Base-by-base conservation (phyloP, 2,329 filamentous ascomycete genomes). In the Cadophora sp. region DNA sequence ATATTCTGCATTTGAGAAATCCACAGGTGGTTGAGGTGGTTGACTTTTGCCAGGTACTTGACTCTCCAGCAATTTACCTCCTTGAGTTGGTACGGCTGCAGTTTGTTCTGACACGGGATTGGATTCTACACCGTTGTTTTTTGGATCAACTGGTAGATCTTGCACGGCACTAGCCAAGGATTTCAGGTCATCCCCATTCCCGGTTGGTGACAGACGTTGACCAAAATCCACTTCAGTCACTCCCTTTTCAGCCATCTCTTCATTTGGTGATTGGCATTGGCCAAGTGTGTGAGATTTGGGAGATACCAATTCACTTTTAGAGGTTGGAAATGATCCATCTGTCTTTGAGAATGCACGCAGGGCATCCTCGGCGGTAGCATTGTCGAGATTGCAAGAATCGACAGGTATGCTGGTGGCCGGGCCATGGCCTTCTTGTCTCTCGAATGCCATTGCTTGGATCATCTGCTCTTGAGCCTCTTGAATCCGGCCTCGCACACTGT, bases 1-100 rank as follows among this genome's bases (percentile, higher is more conserved):
- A 36, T 76, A 75, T 22, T 68, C 62, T 30, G 69, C 68, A 59
- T 73, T 73, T 2, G 69, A 48, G 18, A 24, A 11, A 36, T 47
- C 56, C 7, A 45, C 24, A 55, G 60, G 60, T 43, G 36, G 36
- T 18, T 48, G 58, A 16, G 22, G 9, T 2, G n/a, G n/a, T 7
- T 41, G 33, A 22, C 14, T 41, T 24, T 16, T n/a, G 4, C 30
- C 39, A 13, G 36, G 33, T 18, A 16, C 6, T 41, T 16, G n/a
- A 16, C 33, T 14, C n/a, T 58, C 20, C 3, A 16, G 1, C 16
- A 24, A 11, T 8, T 58, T 33, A 16, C n/a, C 36, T 20, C 4
- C 30, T 7, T 56, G 30, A n/a, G 51, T 4, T 22, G 51, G 27
- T 20, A 27, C 11, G 9, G 30, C 16, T 27, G 24, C 14, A 58